Evolutionary conservation across 345 rosid species (phyloP).

Genomic region (Eucalyptus sp.): DNA sequence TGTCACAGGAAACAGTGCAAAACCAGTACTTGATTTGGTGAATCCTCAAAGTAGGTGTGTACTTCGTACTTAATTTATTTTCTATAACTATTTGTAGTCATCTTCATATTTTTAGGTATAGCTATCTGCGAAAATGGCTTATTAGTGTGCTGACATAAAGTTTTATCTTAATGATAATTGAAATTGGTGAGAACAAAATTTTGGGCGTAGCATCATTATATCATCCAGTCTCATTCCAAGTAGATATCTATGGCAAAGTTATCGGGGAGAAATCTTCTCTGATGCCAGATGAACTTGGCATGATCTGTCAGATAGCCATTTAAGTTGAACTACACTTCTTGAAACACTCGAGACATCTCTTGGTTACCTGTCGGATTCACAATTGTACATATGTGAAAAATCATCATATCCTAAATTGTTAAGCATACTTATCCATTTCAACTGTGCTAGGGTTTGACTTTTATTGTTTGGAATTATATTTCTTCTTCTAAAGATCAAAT

Average conservation of each 20-base stretch:
- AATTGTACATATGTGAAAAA: background rate
- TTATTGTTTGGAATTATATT: background rate
- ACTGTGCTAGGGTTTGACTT: background rate
- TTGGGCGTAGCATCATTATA: background rate
- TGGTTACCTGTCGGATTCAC: background rate
- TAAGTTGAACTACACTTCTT: background rate
- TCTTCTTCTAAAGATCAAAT: background rate
- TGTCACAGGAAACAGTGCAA: conserved; percentile 44
- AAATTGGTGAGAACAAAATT: background rate
- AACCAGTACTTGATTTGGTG: conserved; percentile 58
- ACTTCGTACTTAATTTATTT: background rate
- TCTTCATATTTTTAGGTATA: background rate
- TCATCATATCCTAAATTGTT: background rate
- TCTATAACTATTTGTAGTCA: background rate
- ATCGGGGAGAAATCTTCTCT: background rate
- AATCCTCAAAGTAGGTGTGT: conserved; percentile 91
- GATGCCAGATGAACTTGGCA: background rate
- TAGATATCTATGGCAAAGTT: background rate
- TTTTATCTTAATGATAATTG: background rate
- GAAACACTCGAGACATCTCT: background rate
- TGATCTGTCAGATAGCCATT: background rate
- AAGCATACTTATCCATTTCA: background rate
- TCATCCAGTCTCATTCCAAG: background rate
- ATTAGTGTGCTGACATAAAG: background rate
- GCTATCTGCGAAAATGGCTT: background rate